Percentiles rank a stretch among this genome's conserved stretches.
These are phyloP conservation scores for Besnoitia besnoiti DNA, from an alignment of 169 alveolate species.

Conservation along the genomic window DNA sequence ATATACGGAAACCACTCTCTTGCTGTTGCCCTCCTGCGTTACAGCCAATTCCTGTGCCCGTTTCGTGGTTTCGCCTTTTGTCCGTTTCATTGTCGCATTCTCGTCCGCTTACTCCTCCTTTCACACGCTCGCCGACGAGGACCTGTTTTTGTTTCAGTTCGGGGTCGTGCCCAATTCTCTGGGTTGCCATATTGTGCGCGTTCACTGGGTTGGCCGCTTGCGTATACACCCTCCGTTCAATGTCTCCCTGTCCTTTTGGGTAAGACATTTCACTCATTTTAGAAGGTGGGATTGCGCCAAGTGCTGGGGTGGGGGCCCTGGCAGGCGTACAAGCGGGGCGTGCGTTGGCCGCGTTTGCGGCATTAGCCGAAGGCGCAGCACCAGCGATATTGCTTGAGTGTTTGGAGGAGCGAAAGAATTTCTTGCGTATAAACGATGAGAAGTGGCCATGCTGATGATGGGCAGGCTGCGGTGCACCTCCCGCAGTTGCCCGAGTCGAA, in stretches of 20 bases:
- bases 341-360: background rate
- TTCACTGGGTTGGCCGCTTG: background rate
- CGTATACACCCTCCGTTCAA: background rate
- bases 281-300: background rate
- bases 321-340: background rate
- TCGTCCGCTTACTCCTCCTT: background rate
- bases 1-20: background rate
- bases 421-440: slow-evolving; percentile 27
- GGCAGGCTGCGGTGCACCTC: background rate
- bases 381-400: background rate
- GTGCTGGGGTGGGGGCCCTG: background rate
- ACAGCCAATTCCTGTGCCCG: background rate
- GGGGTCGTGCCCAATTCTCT: background rate
- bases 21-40: background rate
- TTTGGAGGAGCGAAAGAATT: slow-evolving; percentile 1
- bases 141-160: background rate
- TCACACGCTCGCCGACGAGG: background rate
- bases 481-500: background rate
- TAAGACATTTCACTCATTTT: background rate
- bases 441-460: slow-evolving; percentile 12
- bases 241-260: background rate
- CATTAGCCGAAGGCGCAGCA: background rate
- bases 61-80: background rate
- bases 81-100: background rate
- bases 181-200: background rate